Conservation (phyloP, 1,284 basidiomycete genomes). For the Malassezia restricta region DNA sequence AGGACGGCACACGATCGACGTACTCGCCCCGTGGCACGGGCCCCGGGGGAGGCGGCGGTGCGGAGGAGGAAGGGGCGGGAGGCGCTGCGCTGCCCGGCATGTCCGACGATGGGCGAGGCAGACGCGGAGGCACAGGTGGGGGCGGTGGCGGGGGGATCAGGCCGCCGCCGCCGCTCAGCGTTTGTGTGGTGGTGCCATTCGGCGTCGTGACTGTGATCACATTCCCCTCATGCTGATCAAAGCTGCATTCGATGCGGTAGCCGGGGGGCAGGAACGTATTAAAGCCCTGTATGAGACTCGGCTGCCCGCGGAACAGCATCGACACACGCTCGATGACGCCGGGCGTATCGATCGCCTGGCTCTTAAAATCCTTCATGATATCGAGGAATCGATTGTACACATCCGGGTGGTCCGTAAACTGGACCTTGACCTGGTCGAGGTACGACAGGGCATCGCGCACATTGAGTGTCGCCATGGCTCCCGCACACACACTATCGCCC, state of each 20-base stretch:
- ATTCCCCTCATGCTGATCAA: slow-evolving; percentile 53
- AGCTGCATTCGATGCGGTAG: slow-evolving; percentile 85
- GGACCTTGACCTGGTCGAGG: slow-evolving; percentile 78
- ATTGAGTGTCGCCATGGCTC: slow-evolving; percentile 43
- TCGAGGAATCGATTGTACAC: slow-evolving; percentile 96
- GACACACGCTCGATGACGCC: slow-evolving; percentile 97
- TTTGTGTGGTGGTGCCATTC: slow-evolving; percentile 59
- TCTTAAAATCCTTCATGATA: slow-evolving; percentile 80
- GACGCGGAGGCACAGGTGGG: neutral
- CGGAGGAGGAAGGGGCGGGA: neutral
- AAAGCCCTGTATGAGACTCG: slow-evolving; percentile 88
- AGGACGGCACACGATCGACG: neutral
- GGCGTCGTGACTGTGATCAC: slow-evolving; percentile 92
- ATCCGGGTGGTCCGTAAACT: slow-evolving; percentile 82
- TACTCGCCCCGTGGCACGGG: neutral
- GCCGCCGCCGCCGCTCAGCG: slow-evolving; percentile 39
- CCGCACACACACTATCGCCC: slow-evolving; percentile 5
- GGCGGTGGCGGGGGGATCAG: neutral
- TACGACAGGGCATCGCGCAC: slow-evolving; percentile 86
- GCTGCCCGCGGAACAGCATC: slow-evolving; percentile 84
- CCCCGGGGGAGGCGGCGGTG: neutral
- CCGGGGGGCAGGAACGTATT: slow-evolving; percentile 96
- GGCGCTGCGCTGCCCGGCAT: neutral
- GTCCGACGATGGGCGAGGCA: neutral
- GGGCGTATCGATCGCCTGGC: slow-evolving; percentile 71